These are phyloP conservation scores for Exidia glandulosa DNA, from an alignment of 768 basidiomycete genomes.

Conservation along the genomic window DNA sequence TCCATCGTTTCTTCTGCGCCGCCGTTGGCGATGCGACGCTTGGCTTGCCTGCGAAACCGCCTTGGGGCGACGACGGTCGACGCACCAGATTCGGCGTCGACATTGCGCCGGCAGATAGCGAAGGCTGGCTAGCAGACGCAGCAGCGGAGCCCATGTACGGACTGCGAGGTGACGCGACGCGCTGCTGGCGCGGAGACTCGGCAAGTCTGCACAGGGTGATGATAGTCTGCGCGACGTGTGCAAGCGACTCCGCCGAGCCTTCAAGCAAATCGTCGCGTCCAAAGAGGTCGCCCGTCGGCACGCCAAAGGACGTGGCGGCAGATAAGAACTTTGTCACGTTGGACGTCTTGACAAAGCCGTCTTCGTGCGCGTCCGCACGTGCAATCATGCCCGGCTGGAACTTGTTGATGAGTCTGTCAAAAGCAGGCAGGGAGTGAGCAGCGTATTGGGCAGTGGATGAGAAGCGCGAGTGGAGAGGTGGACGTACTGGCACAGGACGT, in stretches of 20 bases:
- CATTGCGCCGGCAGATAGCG: slow-evolving; percentile 23
- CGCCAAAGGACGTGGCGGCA: slow-evolving; percentile 47
- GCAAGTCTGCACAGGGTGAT: slow-evolving; percentile 53
- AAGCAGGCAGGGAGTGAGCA: slow-evolving; percentile 8
- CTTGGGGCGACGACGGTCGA: slow-evolving; percentile 3
- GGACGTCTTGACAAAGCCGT: slow-evolving; percentile 50
- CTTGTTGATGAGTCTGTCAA: slow-evolving; percentile 64
- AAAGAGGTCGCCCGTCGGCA: slow-evolving; percentile 54
- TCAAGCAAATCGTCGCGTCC: slow-evolving; percentile 57
- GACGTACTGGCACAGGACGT: slow-evolving; percentile 82
- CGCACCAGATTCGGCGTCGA: slow-evolving; percentile 50
- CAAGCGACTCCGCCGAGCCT: slow-evolving; percentile 41
- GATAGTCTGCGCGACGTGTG: slow-evolving; percentile 65
- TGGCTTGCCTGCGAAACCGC: not conserved
- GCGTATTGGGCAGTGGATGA: not conserved
- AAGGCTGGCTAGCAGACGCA: not conserved
- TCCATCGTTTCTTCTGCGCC: slow-evolving; percentile 33
- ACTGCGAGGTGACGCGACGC: not conserved
- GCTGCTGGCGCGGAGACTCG: slow-evolving; percentile 35
- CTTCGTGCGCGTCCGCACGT: slow-evolving; percentile 54
- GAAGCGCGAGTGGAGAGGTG: slow-evolving; percentile 3
- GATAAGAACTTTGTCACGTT: slow-evolving; percentile 75
- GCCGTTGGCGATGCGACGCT: slow-evolving; percentile 19
- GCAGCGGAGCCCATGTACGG: slow-evolving; percentile 28
- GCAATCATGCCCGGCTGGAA: slow-evolving; percentile 50